Conservation (phyloP, 2,329 filamentous ascomycete species). For the Hypoxylon sp. region DNA sequence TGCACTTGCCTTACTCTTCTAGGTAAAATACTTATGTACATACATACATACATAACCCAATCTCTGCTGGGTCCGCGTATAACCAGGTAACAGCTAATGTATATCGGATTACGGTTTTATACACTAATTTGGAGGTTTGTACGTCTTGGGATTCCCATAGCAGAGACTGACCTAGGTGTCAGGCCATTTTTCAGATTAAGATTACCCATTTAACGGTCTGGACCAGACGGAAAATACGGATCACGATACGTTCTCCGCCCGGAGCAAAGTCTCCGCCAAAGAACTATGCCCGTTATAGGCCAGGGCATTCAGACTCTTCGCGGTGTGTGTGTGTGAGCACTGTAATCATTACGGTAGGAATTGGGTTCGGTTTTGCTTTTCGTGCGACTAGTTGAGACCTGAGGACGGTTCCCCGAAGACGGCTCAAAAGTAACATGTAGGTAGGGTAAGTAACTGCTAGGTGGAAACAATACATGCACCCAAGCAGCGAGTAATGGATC, state of each 20-base stretch:
- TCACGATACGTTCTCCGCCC: constrained; percentile 25
- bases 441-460: not conserved
- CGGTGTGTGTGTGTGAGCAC: not conserved
- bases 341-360: not conserved
- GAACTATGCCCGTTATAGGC: constrained; percentile 6
- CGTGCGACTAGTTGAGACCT: not conserved
- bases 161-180: constrained; percentile 6
- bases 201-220: constrained; percentile 26
- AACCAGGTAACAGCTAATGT: constrained; percentile 6
- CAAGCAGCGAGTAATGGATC: constrained; percentile 8
- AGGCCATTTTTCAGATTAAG: constrained; percentile 27
- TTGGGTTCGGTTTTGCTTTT: constrained; percentile 6
- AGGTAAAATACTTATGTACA: not conserved
- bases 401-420: not conserved
- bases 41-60: not conserved
- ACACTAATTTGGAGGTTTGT: not conserved
- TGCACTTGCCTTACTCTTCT: not conserved
- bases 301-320: not conserved
- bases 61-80: not conserved
- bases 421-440: not conserved
- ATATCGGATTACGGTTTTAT: not conserved
- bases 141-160: constrained; percentile 3
- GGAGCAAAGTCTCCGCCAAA: constrained; percentile 41
- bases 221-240: constrained; percentile 22
- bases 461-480: constrained; percentile 7